Evolutionary conservation across 768 basidiomycete genomes (phyloP).

Genomic region (Saitozyma podzolica): DNA sequence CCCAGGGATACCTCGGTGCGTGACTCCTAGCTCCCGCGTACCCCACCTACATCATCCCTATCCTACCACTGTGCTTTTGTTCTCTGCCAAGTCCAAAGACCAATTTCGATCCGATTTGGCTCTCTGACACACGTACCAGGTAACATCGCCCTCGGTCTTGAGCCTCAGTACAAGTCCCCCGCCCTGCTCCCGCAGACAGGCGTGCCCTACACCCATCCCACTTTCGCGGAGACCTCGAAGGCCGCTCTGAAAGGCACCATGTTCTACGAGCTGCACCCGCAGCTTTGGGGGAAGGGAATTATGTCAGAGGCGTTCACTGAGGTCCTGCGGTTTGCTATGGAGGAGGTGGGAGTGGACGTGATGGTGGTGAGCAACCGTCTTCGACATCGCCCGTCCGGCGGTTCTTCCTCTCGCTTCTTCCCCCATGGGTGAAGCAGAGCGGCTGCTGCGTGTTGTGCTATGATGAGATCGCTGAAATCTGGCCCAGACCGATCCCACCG

Average conservation of each 20-base stretch:
- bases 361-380: conserved; percentile 18
- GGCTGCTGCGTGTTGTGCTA: not conserved
- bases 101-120: too few species aligned
- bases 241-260: conserved; percentile 24
- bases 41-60: not conserved
- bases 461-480: not conserved
- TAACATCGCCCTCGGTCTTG: conserved; percentile 36
- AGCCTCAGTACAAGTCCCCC: not conserved
- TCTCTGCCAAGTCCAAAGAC: too few species aligned
- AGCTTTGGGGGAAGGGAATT: conserved; percentile 46
- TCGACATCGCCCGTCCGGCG: too few species aligned
- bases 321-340: conserved; percentile 44
- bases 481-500: conserved; percentile 37
- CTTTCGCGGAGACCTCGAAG: conserved; percentile 17
- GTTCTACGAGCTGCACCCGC: conserved; percentile 50
- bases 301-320: conserved; percentile 46
- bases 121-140: conserved; percentile 12
- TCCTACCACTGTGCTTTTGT: too few species aligned
- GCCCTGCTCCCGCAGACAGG: conserved; percentile 23
- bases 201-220: conserved; percentile 26
- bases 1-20: conserved; percentile 43
- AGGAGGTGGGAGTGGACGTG: conserved; percentile 37
- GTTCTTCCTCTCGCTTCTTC: not conserved
- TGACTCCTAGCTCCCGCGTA: not conserved
- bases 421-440: not conserved